These are phyloP conservation scores for Macrolepiota albuminosa DNA, from an alignment of 768 basidiomycete species.

Conservation along the genomic window DNA sequence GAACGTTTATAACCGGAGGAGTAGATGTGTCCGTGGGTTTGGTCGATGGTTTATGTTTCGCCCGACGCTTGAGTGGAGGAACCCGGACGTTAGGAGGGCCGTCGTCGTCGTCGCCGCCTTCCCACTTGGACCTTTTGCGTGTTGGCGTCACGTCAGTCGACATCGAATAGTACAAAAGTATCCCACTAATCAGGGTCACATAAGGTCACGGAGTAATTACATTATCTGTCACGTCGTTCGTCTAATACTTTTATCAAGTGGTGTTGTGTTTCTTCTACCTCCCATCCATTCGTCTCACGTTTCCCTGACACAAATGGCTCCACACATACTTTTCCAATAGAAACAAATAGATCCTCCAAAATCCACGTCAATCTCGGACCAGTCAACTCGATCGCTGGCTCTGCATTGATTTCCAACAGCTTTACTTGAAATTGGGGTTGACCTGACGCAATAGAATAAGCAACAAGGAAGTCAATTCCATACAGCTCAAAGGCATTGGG, in stretches of 20 bases:
- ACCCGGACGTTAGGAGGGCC: slow-evolving; percentile 21
- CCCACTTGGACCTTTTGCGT: slow-evolving; percentile 79
- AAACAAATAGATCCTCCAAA: slow-evolving; percentile 72
- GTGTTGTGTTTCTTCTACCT: slow-evolving; percentile 45
- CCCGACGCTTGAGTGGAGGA: slow-evolving; percentile 49
- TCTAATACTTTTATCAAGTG: slow-evolving; percentile 69
- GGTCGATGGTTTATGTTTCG: slow-evolving; percentile 36
- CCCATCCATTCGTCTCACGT: slow-evolving; percentile 29
- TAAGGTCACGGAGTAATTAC: neutral
- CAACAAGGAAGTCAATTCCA: slow-evolving; percentile 89
- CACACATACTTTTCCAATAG: slow-evolving; percentile 64
- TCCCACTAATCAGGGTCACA: slow-evolving; percentile 2
- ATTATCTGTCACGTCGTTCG: slow-evolving; percentile 16
- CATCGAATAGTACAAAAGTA: slow-evolving; percentile 11
- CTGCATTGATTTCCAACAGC: slow-evolving; percentile 89
- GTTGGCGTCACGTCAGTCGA: slow-evolving; percentile 46
- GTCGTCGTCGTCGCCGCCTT: slow-evolving; percentile 27
- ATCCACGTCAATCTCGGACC: slow-evolving; percentile 80
- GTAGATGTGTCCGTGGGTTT: slow-evolving; percentile 18
- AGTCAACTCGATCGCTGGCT: slow-evolving; percentile 93
- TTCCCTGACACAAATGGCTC: slow-evolving; percentile 52
- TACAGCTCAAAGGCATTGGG: slow-evolving; percentile 95
- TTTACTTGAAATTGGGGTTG: slow-evolving; percentile 49
- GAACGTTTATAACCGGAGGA: slow-evolving; percentile 13
- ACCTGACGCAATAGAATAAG: slow-evolving; percentile 25